Evolutionary conservation across 2,329 filamentous ascomycete genomes (phyloP).

Genomic region (Macroventuria anomochaeta): DNA sequence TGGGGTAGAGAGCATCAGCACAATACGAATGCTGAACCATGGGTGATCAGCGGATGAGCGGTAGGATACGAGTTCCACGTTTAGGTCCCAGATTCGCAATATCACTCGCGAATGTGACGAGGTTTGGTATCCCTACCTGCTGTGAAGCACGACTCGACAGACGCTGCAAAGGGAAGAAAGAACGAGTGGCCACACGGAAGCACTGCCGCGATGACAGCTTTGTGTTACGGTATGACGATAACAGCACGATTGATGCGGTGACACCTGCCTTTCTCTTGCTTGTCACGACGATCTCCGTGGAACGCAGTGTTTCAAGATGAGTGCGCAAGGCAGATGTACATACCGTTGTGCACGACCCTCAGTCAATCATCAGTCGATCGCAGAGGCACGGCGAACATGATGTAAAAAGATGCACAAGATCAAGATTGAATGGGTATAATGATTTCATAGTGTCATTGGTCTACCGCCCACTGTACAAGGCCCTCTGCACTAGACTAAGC

Average conservation of each 20-base stretch:
- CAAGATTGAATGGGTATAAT: slow-evolving; percentile 1
- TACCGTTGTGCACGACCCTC: background rate
- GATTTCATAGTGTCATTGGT: slow-evolving; percentile 24
- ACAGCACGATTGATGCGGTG: slow-evolving; percentile 17
- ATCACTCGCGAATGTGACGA: background rate
- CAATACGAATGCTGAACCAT: slow-evolving; percentile 10
- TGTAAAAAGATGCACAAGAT: slow-evolving; percentile 1
- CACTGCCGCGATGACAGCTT: slow-evolving; percentile 12
- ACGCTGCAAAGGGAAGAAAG: background rate
- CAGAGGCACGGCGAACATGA: background rate
- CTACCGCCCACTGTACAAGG: slow-evolving; percentile 33
- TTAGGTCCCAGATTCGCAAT: background rate
- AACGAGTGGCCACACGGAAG: slow-evolving; percentile 10
- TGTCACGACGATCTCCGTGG: slow-evolving; percentile 6
- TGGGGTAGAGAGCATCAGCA: slow-evolving; percentile 2
- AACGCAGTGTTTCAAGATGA: slow-evolving; percentile 1
- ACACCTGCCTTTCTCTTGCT: slow-evolving; percentile 15
- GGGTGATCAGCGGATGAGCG: slow-evolving; percentile 6
- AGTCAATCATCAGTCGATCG: background rate
- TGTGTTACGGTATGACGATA: slow-evolving; percentile 19
- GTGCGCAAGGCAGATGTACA: background rate
- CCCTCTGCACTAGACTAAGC: slow-evolving; percentile 34
- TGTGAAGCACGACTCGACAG: background rate
- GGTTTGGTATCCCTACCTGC: background rate
- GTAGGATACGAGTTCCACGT: background rate